Conservation (phyloP, 768 basidiomycete genomes). For the Boletellus ananiceps region DNA sequence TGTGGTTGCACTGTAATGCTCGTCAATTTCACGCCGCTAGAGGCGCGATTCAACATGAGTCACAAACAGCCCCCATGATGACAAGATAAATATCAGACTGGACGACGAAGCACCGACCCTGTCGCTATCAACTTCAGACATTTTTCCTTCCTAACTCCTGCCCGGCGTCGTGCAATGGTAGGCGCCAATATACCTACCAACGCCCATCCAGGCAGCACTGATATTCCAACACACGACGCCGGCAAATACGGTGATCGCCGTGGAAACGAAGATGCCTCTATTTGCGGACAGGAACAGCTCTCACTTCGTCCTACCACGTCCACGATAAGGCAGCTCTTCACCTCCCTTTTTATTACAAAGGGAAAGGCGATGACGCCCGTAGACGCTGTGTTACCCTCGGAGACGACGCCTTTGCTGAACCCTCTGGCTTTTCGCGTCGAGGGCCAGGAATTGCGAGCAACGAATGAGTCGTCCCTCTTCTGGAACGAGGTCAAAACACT, state of each 20-base stretch:
- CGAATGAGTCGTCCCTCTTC: constrained; percentile 9
- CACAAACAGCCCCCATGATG: too few relatives aligned
- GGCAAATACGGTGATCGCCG: constrained; percentile 16
- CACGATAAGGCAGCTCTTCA: constrained; percentile 3
- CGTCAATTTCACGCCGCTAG: too few relatives aligned
- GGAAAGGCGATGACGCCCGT: background rate
- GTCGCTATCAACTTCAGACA: too few relatives aligned
- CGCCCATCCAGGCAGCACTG: too few relatives aligned
- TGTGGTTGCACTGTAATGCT: too few relatives aligned
- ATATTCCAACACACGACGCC: too few relatives aligned
- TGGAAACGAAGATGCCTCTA: constrained; percentile 5
- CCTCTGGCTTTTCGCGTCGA: constrained; percentile 50
- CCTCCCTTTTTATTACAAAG: background rate
- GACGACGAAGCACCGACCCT: too few relatives aligned
- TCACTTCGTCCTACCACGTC: background rate
- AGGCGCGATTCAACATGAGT: too few relatives aligned
- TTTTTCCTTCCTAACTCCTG: too few relatives aligned
- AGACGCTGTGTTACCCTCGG: constrained; percentile 24
- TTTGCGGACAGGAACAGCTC: constrained; percentile 1
- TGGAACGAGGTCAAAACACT: constrained; percentile 37
- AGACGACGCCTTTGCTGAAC: constrained; percentile 55
- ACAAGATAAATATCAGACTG: too few relatives aligned
- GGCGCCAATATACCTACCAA: too few relatives aligned
- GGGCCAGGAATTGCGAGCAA: constrained; percentile 31
- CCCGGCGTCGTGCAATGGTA: too few relatives aligned